These are phyloP conservation scores for Tylopilus sp. DNA, from an alignment of 768 basidiomycete species.

Conservation along the genomic window DNA sequence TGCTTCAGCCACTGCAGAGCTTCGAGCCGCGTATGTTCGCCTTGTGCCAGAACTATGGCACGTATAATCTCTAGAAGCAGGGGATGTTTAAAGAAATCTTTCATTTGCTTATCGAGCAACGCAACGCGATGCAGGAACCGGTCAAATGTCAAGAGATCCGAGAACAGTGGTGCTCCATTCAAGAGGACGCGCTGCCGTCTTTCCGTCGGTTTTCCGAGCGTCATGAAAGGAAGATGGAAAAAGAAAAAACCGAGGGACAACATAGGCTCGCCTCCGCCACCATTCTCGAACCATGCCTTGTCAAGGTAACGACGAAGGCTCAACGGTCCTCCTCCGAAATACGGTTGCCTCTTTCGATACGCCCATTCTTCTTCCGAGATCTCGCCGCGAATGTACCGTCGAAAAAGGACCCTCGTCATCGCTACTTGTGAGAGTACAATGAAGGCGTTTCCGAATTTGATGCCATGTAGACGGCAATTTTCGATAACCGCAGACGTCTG, in stretches of 20 bases:
- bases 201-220: constrained; percentile 24
- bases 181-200: not conserved
- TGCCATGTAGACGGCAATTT: constrained; percentile 38
- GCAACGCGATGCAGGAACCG: constrained; percentile 46
- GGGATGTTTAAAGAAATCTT: constrained; percentile 37
- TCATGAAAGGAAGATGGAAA: constrained; percentile 46
- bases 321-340: constrained; percentile 29
- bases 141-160: constrained; percentile 38
- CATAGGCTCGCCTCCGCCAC: constrained; percentile 42
- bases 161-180: constrained; percentile 37
- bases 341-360: not conserved
- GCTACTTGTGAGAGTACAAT: constrained; percentile 52
- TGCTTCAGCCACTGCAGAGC: not conserved
- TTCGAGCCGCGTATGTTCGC: not conserved
- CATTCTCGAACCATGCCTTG: constrained; percentile 40
- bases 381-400: constrained; percentile 26
- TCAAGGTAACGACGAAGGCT: constrained; percentile 51
- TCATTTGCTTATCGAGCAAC: constrained; percentile 36
- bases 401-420: constrained; percentile 48
- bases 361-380: constrained; percentile 2
- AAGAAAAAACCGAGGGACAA: constrained; percentile 43
- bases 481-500: constrained; percentile 32
- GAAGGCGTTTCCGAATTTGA: constrained; percentile 54
- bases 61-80: constrained; percentile 42
- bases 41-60: constrained; percentile 4